Base-by-base conservation (phyloP, 768 basidiomycete genomes). In the Lactifluus subvellereus region DNA sequence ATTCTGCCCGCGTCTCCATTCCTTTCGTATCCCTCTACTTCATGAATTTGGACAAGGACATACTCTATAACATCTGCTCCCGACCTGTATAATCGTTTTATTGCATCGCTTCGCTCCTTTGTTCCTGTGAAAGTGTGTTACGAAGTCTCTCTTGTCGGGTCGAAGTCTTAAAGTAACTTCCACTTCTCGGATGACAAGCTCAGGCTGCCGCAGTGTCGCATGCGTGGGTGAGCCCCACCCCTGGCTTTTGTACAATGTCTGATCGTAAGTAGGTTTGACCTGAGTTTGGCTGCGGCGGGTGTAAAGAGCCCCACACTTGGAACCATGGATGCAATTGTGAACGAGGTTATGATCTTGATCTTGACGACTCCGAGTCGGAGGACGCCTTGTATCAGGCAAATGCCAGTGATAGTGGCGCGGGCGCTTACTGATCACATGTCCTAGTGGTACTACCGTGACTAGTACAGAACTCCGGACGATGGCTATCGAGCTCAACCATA, bases 31-130 rank as follows among this genome's bases (percentile, higher is more conserved):
- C n/a, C 16, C 22, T 20, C 20, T 64, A 47, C 62, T 54, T 14
- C 57, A 59, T 52, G 58, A 48, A 59, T 45, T 43, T 8, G 7
- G 58, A 54, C 53, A 27, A 9, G 48, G 48, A 60, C 62, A 59
- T 55, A 43, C n/a, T 30, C 32, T 27, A 54, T 54, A 38, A 49
- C 38, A 59, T 49, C 18, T 64, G 62, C 51, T 54, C 37, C 35
- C 16, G 58, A 45, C 59, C 49, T 50, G 54, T 63, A 54, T 42
- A 58, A 40, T 63, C 57, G 14, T 40, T 62, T 60, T 64, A 59
- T 50, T 64, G 53, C 62, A 32, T 43, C 14, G 43, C 32, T 43
- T 55, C 52, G n/a, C 27, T 18, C 20, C 9, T 40, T 16, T 37
- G 32, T 33, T 43, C 18, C 2, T 42, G 27, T 27, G 47, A 14